Conservation (phyloP, 2,329 filamentous ascomycete species). For the Paraconiothyrium sp. region DNA sequence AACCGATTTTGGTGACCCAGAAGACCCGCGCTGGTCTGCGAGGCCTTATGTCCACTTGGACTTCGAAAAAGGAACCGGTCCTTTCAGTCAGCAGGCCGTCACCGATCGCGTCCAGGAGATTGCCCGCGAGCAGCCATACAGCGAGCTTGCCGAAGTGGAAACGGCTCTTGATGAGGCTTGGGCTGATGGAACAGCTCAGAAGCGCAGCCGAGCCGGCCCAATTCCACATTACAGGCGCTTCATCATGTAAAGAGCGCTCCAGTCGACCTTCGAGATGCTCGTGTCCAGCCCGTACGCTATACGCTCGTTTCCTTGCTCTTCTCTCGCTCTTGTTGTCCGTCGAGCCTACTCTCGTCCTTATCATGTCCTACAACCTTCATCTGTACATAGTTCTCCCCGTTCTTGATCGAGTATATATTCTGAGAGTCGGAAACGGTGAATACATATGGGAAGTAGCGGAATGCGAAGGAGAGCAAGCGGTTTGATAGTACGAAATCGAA, state of each 20-base stretch:
- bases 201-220: constrained; percentile 6
- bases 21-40: constrained; percentile 32
- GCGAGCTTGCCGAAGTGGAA: constrained; percentile 32
- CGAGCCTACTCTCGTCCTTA: too few species aligned
- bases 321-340: neutral
- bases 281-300: too few species aligned
- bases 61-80: constrained; percentile 23
- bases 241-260: constrained; percentile 9
- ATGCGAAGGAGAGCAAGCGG: too few species aligned
- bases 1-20: constrained; percentile 39
- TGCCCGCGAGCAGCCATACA: constrained; percentile 35
- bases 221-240: constrained; percentile 20
- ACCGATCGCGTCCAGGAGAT: constrained; percentile 22
- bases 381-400: neutral
- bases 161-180: constrained; percentile 28
- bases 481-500: neutral
- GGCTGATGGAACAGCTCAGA: constrained; percentile 21
- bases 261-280: neutral
- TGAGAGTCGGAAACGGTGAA: neutral
- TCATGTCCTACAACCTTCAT: neutral
- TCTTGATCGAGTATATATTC: neutral
- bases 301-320: neutral
- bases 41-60: constrained; percentile 25
- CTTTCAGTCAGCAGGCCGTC: constrained; percentile 28
- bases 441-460: too few species aligned